Conservation (phyloP, 345 rosid species). For the Aquilaria sinensis region DNA sequence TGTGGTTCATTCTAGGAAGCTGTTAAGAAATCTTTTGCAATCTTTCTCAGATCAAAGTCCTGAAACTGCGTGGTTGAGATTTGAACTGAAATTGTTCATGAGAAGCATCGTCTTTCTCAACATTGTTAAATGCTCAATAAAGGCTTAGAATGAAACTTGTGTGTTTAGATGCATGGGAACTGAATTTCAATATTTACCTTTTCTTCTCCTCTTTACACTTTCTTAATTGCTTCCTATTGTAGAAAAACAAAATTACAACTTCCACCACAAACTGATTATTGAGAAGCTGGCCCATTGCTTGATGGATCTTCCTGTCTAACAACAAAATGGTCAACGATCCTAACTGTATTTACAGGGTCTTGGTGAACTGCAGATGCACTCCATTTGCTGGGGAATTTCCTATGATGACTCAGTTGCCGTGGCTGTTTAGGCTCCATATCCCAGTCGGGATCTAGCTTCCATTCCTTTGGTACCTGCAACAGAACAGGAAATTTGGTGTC, state of each 20-base stretch:
- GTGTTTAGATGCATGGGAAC: no score
- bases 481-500: no score
- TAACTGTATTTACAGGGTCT: constrained; percentile 70
- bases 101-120: no score
- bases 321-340: constrained; percentile 66
- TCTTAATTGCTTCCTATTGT: background rate
- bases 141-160: no score
- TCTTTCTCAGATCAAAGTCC: no score
- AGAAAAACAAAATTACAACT: constrained; percentile 3
- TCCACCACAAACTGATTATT: constrained; percentile 21
- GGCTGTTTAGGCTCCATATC: constrained; percentile 57
- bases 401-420: constrained; percentile 47
- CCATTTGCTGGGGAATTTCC: constrained; percentile 81
- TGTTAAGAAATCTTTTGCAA: no score
- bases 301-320: constrained; percentile 36
- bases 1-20: no score
- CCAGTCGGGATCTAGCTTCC: constrained; percentile 84
- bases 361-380: constrained; percentile 46
- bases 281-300: constrained; percentile 26
- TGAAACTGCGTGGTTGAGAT: no score
- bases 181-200: no score
- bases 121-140: no score
- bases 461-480: constrained; percentile 83
- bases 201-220: no score
- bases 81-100: no score